A percentile compares a stretch with the other conserved stretches of the same genome.
These are phyloP conservation scores for Citrus trifoliata DNA, from an alignment of 345 rosid genomes.

Conservation along the genomic window DNA sequence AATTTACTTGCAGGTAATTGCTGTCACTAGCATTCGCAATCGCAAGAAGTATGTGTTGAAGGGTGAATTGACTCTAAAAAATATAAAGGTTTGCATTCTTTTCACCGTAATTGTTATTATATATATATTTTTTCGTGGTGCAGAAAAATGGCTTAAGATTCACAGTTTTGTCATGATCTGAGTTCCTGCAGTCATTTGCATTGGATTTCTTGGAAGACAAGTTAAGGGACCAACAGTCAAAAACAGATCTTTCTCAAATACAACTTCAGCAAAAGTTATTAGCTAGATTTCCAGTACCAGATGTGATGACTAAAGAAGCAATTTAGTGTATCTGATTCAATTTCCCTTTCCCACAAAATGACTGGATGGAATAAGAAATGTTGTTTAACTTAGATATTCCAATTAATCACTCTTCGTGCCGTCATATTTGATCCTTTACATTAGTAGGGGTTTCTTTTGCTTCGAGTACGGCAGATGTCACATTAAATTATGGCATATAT, in stretches of 20 bases:
- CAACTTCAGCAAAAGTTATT: background rate
- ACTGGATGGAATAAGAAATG: background rate
- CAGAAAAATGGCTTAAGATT: background rate
- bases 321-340: background rate
- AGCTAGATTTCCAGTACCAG: too few species aligned
- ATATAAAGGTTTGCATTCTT: background rate
- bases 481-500: too few species aligned
- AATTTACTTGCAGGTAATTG: background rate
- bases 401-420: too few species aligned
- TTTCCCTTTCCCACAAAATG: background rate
- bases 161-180: background rate
- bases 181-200: background rate
- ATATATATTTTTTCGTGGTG: background rate
- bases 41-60: background rate
- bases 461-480: too few species aligned
- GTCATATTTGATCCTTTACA: too few species aligned
- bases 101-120: background rate
- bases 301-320: background rate
- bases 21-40: background rate
- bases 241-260: too few species aligned
- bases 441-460: too few species aligned
- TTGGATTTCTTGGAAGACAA: slow-evolving; percentile 2
- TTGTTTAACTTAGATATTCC: background rate
- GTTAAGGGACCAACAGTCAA: background rate
- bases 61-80: background rate